Evolutionary conservation across 192 early-diverging fungal species (phyloP).

Genomic region (Jimgerdemannia flammicorona): DNA sequence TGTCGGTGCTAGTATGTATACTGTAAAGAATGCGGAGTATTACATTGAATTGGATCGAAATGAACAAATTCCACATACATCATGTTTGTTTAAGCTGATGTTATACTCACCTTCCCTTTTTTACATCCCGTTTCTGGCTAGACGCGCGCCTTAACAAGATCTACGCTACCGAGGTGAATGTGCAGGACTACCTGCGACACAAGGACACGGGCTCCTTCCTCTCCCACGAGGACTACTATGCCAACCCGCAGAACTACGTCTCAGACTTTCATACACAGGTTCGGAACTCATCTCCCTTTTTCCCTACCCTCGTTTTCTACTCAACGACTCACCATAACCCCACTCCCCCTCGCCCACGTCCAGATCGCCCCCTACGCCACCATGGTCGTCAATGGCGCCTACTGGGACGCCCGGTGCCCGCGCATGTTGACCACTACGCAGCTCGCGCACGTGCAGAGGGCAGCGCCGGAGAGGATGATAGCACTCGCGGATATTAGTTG

Average conservation of each 20-base stretch:
- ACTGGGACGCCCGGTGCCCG: conserved; percentile 87
- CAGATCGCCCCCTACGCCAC: conserved; percentile 89
- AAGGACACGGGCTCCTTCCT: conserved; percentile 63
- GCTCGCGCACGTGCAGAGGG: conserved; percentile 61
- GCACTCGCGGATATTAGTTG: conserved; percentile 91
- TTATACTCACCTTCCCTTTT: too few species aligned
- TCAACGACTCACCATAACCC: too few species aligned
- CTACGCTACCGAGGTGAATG: conserved; percentile 76
- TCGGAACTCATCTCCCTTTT: conserved; percentile 1
- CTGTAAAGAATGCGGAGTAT: conserved; percentile 2
- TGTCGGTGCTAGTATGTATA: background rate
- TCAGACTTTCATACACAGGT: conserved; percentile 79
- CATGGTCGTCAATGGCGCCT: conserved; percentile 89
- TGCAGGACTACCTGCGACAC: conserved; percentile 78
- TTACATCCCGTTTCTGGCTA: conserved; percentile 2
- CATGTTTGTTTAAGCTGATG: too few species aligned
- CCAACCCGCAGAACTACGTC: conserved; percentile 72
- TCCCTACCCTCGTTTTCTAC: background rate
- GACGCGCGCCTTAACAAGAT: conserved; percentile 67
- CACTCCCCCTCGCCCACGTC: background rate
- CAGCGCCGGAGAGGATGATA: conserved; percentile 38
- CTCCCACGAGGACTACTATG: conserved; percentile 64
- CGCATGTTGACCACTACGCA: conserved; percentile 87
- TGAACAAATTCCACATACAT: background rate
- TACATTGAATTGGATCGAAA: background rate